Evolutionary conservation across 2,329 filamentous ascomycete species (phyloP), one percentile per base, ranked within the genome.

Genomic region (Didymellaceae sp.): DNA sequence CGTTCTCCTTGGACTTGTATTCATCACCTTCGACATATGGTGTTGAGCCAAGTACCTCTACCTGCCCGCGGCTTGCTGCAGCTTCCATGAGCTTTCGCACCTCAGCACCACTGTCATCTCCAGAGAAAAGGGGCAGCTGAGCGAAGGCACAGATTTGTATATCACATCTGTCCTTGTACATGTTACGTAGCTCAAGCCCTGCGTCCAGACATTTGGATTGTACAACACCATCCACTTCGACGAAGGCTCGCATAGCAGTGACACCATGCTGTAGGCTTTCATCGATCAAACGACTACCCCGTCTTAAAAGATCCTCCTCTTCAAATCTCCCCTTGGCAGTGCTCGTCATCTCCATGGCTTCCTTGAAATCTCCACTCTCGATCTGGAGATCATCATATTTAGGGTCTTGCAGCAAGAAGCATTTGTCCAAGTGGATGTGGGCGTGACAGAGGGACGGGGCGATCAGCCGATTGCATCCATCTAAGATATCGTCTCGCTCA

Each of bases 61-160:
- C 79, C 2, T 68, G 73, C 4, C 66, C 59, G 13, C 61, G 70
- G 4, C 65, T 59, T 2, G 71, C 72, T 11, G 84, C 80, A 2
- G 72, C 55, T 16, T 74, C 63, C 57, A 87, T 77, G 7, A 86
- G 58, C 5, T 58, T 55, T 26, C 79, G 75, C 58, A 87, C 86
- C 33, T 77, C 67, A 1, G 74, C 70, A 13, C 80, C 82, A 16
- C 76, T 64, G 34, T 80, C 75, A 0, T 71, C 61, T 2, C 79
- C 78, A 1, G 84, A 85, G 65, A 87, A 86, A 5, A 90, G 74
- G 2, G 86, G 83, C 45, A 89, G 81, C 62, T 90, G 87, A 6
- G 87, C 87, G 71, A 90, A 90, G 1, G 81, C 82, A 60, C 85
- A 89, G 4, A 91, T 79, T 67, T 90, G 87, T 5, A 90, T 71